phyloP scores from a whole-genome alignment of 345 rosid species.

The Isatis tinctoria region DNA sequence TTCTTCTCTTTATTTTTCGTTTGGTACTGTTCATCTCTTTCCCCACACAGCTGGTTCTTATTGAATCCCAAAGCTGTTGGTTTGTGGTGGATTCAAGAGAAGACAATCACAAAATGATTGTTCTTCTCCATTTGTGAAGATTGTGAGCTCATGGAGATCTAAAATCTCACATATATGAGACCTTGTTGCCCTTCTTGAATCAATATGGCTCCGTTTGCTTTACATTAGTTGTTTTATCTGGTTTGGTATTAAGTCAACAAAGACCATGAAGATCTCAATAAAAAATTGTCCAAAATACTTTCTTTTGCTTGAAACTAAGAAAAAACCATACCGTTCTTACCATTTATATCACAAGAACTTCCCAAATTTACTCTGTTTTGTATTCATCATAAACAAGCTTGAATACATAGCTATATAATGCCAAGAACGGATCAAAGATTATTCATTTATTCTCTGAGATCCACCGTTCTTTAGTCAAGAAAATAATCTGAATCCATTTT shows the following conservation, averaged over 20 bases:
- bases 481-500: too few species aligned
- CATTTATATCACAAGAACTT: neutral
- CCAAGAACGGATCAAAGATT: neutral
- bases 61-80: too few species aligned
- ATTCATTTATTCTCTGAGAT: too few species aligned
- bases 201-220: neutral
- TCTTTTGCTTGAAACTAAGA: neutral
- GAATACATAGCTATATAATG: neutral
- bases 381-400: neutral
- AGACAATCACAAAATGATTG: too few species aligned
- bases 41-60: too few species aligned
- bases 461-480: too few species aligned
- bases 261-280: constrained; percentile 10
- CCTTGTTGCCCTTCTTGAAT: neutral
- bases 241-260: neutral
- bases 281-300: neutral
- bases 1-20: too few species aligned
- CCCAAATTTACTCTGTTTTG: neutral
- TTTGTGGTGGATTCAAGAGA: too few species aligned
- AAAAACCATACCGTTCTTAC: neutral
- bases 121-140: too few species aligned
- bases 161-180: too few species aligned
- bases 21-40: too few species aligned
- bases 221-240: neutral
- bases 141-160: too few species aligned